These are phyloP conservation scores for Myriosclerotinia curreyana DNA, from an alignment of 2,329 filamentous ascomycete species.

Conservation along the genomic window DNA sequence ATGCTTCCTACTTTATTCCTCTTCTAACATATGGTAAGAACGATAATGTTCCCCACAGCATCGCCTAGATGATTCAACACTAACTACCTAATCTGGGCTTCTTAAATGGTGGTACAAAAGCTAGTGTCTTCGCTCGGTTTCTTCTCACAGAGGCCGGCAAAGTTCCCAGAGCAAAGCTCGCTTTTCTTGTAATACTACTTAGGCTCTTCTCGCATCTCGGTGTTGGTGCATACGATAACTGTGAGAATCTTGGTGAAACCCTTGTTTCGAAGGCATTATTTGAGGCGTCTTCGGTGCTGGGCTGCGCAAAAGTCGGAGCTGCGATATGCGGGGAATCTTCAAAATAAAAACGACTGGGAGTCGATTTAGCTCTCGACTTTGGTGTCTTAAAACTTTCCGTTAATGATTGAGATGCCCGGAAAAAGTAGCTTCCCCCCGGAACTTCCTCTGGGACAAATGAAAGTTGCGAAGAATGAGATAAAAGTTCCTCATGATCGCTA, in stretches of 20 bases:
- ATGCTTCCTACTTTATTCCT: background rate
- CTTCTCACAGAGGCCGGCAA: constrained; percentile 16
- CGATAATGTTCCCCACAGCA: background rate
- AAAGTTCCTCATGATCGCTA: background rate
- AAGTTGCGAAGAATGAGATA: constrained; percentile 17
- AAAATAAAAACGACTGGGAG: constrained; percentile 1
- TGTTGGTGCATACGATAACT: background rate
- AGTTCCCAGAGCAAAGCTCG: constrained; percentile 14
- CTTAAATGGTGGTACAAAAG: constrained; percentile 21
- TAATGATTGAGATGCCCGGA: constrained; percentile 21
- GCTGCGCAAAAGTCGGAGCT: constrained; percentile 1
- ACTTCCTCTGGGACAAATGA: constrained; percentile 12
- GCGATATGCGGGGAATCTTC: too few species aligned
- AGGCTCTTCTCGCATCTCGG: constrained; percentile 16
- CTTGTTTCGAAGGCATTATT: background rate
- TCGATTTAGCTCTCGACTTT: constrained; percentile 17
- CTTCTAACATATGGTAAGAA: background rate
- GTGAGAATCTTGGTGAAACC: background rate
- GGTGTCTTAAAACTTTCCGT: background rate
- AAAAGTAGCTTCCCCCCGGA: constrained; percentile 19
- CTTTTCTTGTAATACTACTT: constrained; percentile 15
- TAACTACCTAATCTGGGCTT: background rate
- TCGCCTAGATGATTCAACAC: background rate
- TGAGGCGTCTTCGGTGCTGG: background rate
- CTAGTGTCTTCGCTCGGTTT: constrained; percentile 12